phyloP scores from a whole-genome alignment of 1,284 basidiomycete genomes.

The Somion occarium region DNA sequence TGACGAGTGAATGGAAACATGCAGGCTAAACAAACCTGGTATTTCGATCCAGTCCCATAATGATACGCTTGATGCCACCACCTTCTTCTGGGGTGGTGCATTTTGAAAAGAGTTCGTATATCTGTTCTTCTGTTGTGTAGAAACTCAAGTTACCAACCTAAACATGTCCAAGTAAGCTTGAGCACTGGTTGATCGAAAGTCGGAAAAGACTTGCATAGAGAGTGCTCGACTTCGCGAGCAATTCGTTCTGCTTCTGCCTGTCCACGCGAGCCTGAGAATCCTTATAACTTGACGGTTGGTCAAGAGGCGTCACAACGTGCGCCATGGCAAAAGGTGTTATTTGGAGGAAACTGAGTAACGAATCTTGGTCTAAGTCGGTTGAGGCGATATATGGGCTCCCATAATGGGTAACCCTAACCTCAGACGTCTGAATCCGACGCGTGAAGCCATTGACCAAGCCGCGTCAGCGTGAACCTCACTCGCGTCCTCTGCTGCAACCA shows the following conservation, averaged over 20 bases:
- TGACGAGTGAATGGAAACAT: conserved; percentile 3
- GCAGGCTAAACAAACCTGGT: conserved; percentile 58
- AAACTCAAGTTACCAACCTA: conserved; percentile 96
- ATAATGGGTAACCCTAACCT: neutral
- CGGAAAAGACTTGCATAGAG: conserved; percentile 58
- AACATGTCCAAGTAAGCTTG: conserved; percentile 5
- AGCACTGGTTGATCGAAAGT: conserved; percentile 1
- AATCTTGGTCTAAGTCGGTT: too few species aligned
- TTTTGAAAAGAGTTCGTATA: conserved; percentile 96
- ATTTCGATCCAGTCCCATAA: conserved; percentile 98
- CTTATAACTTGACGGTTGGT: conserved; percentile 94
- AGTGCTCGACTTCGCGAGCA: conserved; percentile 69
- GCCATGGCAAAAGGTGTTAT: conserved; percentile 53
- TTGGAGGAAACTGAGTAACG: too few species aligned
- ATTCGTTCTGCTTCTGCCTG: conserved; percentile 62
- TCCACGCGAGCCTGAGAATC: conserved; percentile 82
- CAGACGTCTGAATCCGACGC: conserved; percentile 10
- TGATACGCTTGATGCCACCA: conserved; percentile 96
- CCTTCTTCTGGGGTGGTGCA: conserved; percentile 88
- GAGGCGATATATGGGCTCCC: neutral
- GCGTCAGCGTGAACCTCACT: conserved; percentile 43
- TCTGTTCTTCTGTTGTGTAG: conserved; percentile 98
- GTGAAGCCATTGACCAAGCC: conserved; percentile 27
- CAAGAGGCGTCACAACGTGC: conserved; percentile 79
- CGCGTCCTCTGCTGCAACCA: neutral